Percentiles rank a stretch among this genome's conserved stretches.
phyloP scores from a whole-genome alignment of 78 protist species.

The Mantamonas sphyraenae region DNA sequence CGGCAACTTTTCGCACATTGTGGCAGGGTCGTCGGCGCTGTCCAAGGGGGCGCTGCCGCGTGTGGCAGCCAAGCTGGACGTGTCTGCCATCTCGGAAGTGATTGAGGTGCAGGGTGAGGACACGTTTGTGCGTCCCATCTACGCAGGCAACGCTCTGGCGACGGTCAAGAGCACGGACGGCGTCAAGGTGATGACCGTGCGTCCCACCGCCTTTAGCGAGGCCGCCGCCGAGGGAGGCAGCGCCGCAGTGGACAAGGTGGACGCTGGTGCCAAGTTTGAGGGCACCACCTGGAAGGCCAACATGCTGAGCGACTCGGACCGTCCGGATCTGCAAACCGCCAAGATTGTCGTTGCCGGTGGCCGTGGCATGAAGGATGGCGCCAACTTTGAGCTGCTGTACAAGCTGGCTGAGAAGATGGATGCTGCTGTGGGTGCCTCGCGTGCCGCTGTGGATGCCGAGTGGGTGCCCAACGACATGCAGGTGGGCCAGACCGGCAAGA shows the following conservation, averaged over 20 bases:
- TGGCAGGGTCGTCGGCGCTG: slow-evolving; percentile 59
- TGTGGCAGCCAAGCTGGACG: slow-evolving; percentile 78
- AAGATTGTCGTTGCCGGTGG: slow-evolving; percentile 86
- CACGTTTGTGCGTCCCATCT: slow-evolving; percentile 89
- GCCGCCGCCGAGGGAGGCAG: slow-evolving; percentile 61
- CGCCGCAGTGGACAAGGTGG: slow-evolving; percentile 31
- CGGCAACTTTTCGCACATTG: slow-evolving; percentile 62
- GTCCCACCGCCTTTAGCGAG: slow-evolving; percentile 88
- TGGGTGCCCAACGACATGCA: slow-evolving; percentile 86
- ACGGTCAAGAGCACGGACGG: slow-evolving; percentile 76
- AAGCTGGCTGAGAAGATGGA: slow-evolving; percentile 80
- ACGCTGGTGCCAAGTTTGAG: slow-evolving; percentile 13
- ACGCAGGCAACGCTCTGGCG: slow-evolving; percentile 94
- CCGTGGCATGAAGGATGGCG: slow-evolving; percentile 84
- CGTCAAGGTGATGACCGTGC: slow-evolving; percentile 75
- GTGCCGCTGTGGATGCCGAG: slow-evolving; percentile 97
- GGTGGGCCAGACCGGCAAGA: slow-evolving; percentile 94
- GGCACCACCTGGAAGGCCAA: slow-evolving; percentile 35
- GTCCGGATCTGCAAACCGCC: slow-evolving; percentile 90
- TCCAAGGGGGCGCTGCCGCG: slow-evolving; percentile 85
- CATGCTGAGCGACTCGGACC: slow-evolving; percentile 63
- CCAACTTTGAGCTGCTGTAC: slow-evolving; percentile 86
- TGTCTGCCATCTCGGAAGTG: slow-evolving; percentile 68
- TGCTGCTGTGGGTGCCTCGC: slow-evolving; percentile 94
- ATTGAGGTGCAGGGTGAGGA: slow-evolving; percentile 43